phyloP scores from a whole-genome alignment of 2,329 filamentous ascomycete species.

The Penicillium sp. region DNA sequence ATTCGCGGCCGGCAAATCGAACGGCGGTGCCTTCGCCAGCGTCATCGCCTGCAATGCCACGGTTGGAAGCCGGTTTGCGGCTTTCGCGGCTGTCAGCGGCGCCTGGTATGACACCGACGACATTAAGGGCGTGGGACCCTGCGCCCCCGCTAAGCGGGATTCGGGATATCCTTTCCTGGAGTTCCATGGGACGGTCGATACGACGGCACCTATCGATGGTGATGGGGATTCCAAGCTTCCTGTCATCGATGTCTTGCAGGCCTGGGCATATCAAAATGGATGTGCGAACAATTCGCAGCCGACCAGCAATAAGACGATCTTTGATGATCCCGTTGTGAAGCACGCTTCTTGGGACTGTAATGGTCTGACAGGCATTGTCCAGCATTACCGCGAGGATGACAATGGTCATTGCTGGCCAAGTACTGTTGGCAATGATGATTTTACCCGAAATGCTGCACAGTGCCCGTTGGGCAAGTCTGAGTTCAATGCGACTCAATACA shows the following conservation, averaged over 20 bases:
- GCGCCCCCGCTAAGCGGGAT: conserved; percentile 32
- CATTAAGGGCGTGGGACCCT: conserved; percentile 21
- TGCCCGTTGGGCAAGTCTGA: conserved; percentile 18
- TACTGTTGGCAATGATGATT: conserved; percentile 20
- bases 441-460: conserved; percentile 5
- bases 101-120: conserved; percentile 44
- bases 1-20: conserved; percentile 54
- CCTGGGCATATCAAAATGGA: conserved; percentile 21
- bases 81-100: conserved; percentile 52
- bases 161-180: conserved; percentile 25
- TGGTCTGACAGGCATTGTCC: conserved; percentile 19
- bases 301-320: conserved; percentile 20
- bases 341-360: conserved; percentile 22
- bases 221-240: conserved; percentile 12
- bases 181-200: conserved; percentile 26
- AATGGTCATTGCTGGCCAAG: conserved; percentile 26
- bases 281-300: conserved; percentile 14
- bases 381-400: conserved; percentile 20
- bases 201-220: conserved; percentile 21
- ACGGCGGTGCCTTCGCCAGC: conserved; percentile 54
- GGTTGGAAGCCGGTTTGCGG: conserved; percentile 47
- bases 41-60: conserved; percentile 49
- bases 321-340: conserved; percentile 17
- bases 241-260: conserved; percentile 20
- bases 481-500: conserved; percentile 22